Base-by-base conservation (phyloP, 2,329 filamentous ascomycete genomes). In the Stagonosporopsis rhizophila region DNA sequence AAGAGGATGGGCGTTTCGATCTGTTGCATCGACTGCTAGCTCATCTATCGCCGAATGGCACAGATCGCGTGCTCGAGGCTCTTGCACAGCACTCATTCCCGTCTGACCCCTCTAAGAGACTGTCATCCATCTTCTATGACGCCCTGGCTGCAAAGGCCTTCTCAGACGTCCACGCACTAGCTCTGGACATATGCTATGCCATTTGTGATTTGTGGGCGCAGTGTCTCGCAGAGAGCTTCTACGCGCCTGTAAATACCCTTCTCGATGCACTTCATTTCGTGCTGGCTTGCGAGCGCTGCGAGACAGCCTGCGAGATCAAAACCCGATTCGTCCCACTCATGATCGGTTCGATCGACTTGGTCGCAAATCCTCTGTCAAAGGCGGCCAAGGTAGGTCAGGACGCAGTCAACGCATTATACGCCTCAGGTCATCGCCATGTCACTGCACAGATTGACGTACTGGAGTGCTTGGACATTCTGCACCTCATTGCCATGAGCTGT, bases 101-200 rank as follows among this genome's bases (percentile, higher is more conserved):
- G 1, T 89, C 89, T 0, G 79, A 85, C 39, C 62, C 64, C 3
- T 40, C 63, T 14, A 68, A 66, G 44, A 88, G 86, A 0, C 79
- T 93, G 6, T 85, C 89, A 0, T 85, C 89, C 3, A 80, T 87
- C 20, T 83, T 93, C 27, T 83, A 91, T 49, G 86, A 90, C 60
- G 83, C 83, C 40, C 75, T 94, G n/a, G 85, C 88, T 0, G 71
- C 87, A 59, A 47, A 80, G 75, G 42, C 78, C 72, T 51, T 78
- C 69, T 49, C 81, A 78, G 56, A 84, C 78, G 44, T 80, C 77
- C 75, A 85, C 77, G 69, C 77, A 44, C 79, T 90, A 3, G 83
- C 89, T 1, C 78, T 88, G 9, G 84, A 87, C 57, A 87, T 92
- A 61, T 86, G 85, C 46, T 80, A 85, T 44, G 78, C 87, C 27